phyloP scores from a whole-genome alignment of 1,284 basidiomycete genomes.

The Porodaedalea pini region DNA sequence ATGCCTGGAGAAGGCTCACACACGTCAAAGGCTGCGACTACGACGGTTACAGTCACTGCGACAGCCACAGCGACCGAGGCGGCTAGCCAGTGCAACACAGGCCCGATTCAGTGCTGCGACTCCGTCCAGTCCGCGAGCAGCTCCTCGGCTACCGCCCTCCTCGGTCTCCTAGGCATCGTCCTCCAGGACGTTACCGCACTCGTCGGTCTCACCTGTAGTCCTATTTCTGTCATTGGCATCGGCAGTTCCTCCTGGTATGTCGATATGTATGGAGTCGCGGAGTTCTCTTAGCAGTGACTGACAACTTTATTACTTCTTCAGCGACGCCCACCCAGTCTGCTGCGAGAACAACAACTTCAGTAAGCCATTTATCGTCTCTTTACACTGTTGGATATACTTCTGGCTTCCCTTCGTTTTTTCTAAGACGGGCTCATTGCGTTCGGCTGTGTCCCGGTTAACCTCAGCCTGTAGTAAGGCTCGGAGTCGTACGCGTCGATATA shows the following conservation, averaged over 20 bases:
- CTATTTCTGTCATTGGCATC: conserved; percentile 28
- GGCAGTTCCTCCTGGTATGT: conserved; percentile 5
- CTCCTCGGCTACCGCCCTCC: conserved; percentile 16
- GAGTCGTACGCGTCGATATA: neutral
- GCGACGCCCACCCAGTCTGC: conserved; percentile 2
- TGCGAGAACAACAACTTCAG: conserved; percentile 5
- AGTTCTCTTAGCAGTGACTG: neutral
- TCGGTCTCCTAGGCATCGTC: conserved; percentile 31
- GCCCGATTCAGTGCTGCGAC: conserved; percentile 19
- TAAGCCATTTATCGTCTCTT: neutral
- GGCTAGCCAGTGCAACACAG: conserved; percentile 24
- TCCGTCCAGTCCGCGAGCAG: conserved; percentile 1
- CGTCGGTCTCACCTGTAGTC: conserved; percentile 32
- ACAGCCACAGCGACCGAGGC: conserved; percentile 10
- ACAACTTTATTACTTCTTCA: neutral
- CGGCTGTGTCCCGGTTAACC: neutral
- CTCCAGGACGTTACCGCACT: conserved; percentile 28
- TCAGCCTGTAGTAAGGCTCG: neutral
- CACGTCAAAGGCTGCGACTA: neutral
- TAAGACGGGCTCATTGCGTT: neutral
- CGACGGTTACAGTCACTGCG: neutral
- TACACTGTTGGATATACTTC: neutral
- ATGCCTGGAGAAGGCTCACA: neutral
- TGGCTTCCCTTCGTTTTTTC: neutral
- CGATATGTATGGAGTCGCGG: neutral